Percentiles rank a stretch among this genome's conserved stretches.
Conservation (phyloP, 2,329 filamentous ascomycete species). For the Shiraia sp. region DNA sequence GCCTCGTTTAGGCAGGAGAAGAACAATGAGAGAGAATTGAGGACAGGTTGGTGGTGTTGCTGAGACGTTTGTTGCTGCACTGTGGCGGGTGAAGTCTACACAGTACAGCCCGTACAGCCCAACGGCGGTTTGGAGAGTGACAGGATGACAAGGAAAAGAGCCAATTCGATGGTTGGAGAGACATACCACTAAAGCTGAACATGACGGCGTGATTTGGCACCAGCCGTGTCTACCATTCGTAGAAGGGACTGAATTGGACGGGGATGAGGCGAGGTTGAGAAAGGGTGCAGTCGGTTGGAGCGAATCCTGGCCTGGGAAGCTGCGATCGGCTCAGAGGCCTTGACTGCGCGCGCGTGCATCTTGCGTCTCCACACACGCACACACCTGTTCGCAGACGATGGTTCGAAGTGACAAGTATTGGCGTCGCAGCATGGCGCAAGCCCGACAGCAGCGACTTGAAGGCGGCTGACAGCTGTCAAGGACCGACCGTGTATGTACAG, state of each 20-base stretch:
- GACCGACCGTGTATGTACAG: neutral
- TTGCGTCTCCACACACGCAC: conserved; percentile 13
- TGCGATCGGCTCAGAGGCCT: conserved; percentile 5
- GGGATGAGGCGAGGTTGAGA: conserved; percentile 5
- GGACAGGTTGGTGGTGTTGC: neutral
- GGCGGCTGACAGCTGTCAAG: conserved; percentile 8
- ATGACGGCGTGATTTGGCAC: conserved; percentile 20
- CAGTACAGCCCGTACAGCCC: neutral
- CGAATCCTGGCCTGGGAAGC: conserved; percentile 13
- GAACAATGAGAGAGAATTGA: neutral
- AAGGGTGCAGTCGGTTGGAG: conserved; percentile 8
- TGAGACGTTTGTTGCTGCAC: neutral
- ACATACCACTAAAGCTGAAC: conserved; percentile 46
- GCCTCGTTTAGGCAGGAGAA: neutral
- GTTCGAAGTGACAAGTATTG: neutral
- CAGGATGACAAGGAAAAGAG: conserved; percentile 1
- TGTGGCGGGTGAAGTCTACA: neutral
- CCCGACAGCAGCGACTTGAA: neutral
- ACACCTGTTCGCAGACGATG: conserved; percentile 1
- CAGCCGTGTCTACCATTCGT: conserved; percentile 1
- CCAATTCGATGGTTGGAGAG: too few relatives aligned
- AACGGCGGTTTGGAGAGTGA: conserved; percentile 6
- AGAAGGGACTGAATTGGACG: conserved; percentile 3
- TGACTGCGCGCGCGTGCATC: conserved; percentile 11
- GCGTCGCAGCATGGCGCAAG: neutral